These are phyloP conservation scores for Lichtheimia hyalospora DNA, from an alignment of 371 early-diverging fungal genomes.

Conservation along the genomic window DNA sequence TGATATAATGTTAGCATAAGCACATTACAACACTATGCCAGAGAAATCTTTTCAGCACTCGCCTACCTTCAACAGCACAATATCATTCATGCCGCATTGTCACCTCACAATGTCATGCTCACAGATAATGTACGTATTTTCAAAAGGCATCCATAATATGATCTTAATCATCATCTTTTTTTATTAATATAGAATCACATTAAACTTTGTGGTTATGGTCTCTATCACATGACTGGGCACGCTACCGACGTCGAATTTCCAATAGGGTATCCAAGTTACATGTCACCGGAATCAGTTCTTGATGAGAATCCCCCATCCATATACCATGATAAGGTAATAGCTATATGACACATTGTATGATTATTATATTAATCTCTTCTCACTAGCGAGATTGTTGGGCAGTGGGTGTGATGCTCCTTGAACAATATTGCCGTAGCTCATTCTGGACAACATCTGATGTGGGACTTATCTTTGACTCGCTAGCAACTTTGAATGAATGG, in stretches of 20 bases:
- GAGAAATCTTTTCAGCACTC: constrained; percentile 56
- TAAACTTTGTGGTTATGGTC: constrained; percentile 64
- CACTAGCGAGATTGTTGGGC: constrained; percentile 64
- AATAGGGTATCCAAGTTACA: constrained; percentile 46
- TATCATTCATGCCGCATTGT: constrained; percentile 52
- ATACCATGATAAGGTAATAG: constrained; percentile 26
- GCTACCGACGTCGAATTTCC: constrained; percentile 66
- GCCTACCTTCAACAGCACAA: constrained; percentile 46
- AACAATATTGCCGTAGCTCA: constrained; percentile 52
- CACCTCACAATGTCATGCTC: constrained; percentile 53
- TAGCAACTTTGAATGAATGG: constrained; percentile 37
- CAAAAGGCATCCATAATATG: background rate
- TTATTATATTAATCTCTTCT: background rate
- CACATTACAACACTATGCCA: constrained; percentile 51
- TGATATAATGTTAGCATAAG: constrained; percentile 10
- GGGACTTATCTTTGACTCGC: constrained; percentile 41
- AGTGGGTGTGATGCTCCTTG: constrained; percentile 56
- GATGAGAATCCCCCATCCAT: background rate
- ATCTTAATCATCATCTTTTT: background rate
- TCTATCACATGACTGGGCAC: constrained; percentile 62
- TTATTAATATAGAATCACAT: constrained; percentile 50
- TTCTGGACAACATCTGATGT: constrained; percentile 60
- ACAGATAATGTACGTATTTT: constrained; percentile 38
- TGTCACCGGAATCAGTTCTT: constrained; percentile 38
- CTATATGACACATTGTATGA: background rate